Evolutionary conservation across 2,329 filamentous ascomycete species (phyloP).

Genomic region (Botrytis tulipae): DNA sequence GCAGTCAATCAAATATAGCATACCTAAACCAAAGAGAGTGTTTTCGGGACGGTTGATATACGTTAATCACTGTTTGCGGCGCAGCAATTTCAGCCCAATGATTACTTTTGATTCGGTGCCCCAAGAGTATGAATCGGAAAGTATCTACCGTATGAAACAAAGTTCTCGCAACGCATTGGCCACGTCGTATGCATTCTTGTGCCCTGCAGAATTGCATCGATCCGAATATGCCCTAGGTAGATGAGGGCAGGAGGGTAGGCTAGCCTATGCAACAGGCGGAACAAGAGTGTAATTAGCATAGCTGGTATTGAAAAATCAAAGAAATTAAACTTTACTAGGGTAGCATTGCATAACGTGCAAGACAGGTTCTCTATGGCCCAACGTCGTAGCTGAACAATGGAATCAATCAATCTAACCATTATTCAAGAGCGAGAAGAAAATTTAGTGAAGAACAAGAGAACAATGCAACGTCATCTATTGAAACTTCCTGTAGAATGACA

Average conservation of each 20-base stretch:
- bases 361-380: background rate
- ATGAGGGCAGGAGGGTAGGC: background rate
- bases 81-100: conserved; percentile 16
- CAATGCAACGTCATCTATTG: background rate
- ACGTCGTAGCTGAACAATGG: background rate
- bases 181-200: conserved; percentile 14
- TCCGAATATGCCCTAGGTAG: background rate
- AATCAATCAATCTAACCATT: background rate
- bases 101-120: background rate
- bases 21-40: background rate
- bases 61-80: background rate
- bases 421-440: background rate
- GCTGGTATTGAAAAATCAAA: background rate
- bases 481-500: background rate
- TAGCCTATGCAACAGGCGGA: background rate
- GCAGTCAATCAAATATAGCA: background rate
- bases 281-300: background rate
- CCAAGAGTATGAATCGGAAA: background rate
- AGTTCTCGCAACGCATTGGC: conserved; percentile 16
- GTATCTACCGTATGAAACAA: conserved; percentile 5
- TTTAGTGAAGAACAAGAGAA: background rate
- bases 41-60: background rate
- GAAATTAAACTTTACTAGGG: background rate
- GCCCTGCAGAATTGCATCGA: conserved; percentile 5
- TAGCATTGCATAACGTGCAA: background rate